Evolutionary conservation across 768 basidiomycete species (phyloP).

Genomic region (Chalciporus pseudorubinellus): DNA sequence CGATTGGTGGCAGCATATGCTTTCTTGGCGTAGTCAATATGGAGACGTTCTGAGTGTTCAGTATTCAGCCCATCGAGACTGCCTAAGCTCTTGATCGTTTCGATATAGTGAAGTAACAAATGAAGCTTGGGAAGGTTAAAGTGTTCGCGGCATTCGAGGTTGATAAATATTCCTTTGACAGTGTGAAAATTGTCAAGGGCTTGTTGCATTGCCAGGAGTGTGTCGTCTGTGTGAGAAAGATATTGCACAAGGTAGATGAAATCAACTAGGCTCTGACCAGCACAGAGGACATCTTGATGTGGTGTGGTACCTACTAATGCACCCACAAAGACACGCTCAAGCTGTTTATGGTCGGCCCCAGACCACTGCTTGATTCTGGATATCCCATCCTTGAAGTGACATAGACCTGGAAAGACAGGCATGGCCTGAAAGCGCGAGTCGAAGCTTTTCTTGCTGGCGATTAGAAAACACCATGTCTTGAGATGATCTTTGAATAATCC

Average conservation of each 20-base stretch:
- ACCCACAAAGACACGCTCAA: slow-evolving; percentile 35
- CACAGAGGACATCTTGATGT: neutral
- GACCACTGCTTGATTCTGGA: slow-evolving; percentile 32
- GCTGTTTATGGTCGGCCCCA: slow-evolving; percentile 31
- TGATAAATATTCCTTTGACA: slow-evolving; percentile 29
- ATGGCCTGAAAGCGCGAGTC: slow-evolving; percentile 14
- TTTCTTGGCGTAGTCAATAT: slow-evolving; percentile 38
- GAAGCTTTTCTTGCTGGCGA: slow-evolving; percentile 8
- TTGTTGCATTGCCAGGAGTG: slow-evolving; percentile 24
- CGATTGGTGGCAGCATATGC: slow-evolving; percentile 25
- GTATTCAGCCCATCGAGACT: slow-evolving; percentile 35
- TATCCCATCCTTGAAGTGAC: slow-evolving; percentile 33
- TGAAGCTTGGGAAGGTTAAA: slow-evolving; percentile 42
- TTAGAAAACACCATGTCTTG: slow-evolving; percentile 32
- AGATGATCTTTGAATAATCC: slow-evolving; percentile 46
- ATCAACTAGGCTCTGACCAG: slow-evolving; percentile 26
- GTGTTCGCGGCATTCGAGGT: slow-evolving; percentile 22
- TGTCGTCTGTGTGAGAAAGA: slow-evolving; percentile 28
- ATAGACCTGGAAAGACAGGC: slow-evolving; percentile 2
- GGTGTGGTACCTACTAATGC: neutral
- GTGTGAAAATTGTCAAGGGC: slow-evolving; percentile 28
- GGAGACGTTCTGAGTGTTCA: slow-evolving; percentile 38
- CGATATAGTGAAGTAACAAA: slow-evolving; percentile 27
- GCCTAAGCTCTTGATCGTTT: slow-evolving; percentile 26
- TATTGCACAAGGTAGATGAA: slow-evolving; percentile 40